A percentile compares a stretch with the other conserved stretches of the same genome.
Evolutionary conservation across 345 rosid genomes (phyloP).

Genomic region (Acer saccharum): DNA sequence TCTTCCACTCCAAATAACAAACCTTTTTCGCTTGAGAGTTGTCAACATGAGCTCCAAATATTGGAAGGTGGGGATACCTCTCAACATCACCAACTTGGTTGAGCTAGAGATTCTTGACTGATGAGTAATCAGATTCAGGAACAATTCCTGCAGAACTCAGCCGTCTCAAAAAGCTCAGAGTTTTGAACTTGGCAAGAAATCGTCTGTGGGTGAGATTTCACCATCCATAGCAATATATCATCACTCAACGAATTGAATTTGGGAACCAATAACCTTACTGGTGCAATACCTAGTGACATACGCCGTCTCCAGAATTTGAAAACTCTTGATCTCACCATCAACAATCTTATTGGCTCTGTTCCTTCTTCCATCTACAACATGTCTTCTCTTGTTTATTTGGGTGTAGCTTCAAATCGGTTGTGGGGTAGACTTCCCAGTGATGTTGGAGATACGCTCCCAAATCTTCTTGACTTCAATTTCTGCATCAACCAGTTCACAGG

Average conservation of each 20-base stretch:
- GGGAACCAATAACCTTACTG: slow-evolving; percentile 46
- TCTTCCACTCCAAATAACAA: slow-evolving; percentile 39
- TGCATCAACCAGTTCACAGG: slow-evolving; percentile 34
- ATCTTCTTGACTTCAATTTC: slow-evolving; percentile 24
- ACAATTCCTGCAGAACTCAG: slow-evolving; percentile 29
- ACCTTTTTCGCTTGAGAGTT: slow-evolving; percentile 40
- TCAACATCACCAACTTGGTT: slow-evolving; percentile 34
- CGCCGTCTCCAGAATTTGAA: slow-evolving; percentile 21
- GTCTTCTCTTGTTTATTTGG: slow-evolving; percentile 27
- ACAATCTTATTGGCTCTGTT: slow-evolving; percentile 23
- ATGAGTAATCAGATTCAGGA: slow-evolving; percentile 43
- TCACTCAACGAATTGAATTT: slow-evolving; percentile 36
- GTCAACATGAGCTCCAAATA: slow-evolving; percentile 47
- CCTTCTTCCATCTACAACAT: slow-evolving; percentile 31
- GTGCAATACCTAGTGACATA: slow-evolving; percentile 29
- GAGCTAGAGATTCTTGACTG: slow-evolving; percentile 40
- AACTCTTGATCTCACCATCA: slow-evolving; percentile 28
- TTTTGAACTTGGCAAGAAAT: slow-evolving; percentile 50
- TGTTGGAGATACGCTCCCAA: slow-evolving; percentile 34
- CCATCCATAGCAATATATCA: slow-evolving; percentile 43
- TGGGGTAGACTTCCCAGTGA: slow-evolving; percentile 24
- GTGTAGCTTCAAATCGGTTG: slow-evolving; percentile 26
- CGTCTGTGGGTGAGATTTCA: slow-evolving; percentile 42
- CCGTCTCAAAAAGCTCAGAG: slow-evolving; percentile 27
- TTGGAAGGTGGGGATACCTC: slow-evolving; percentile 39